phyloP scores from a whole-genome alignment of 352 stramenopile genomes.

The Sclerospora graminicola region DNA sequence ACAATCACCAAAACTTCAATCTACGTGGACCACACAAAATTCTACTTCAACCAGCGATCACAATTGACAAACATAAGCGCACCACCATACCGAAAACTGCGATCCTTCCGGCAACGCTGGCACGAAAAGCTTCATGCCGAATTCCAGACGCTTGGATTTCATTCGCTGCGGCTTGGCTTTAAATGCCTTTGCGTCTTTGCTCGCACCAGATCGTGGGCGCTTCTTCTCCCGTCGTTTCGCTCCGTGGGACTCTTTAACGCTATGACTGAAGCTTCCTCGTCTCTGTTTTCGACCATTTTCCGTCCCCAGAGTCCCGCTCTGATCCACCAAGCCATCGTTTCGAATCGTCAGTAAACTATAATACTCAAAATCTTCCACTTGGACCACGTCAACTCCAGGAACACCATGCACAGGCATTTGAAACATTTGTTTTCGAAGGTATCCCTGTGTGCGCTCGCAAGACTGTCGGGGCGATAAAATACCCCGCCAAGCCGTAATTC shows the following conservation, averaged over 20 bases:
- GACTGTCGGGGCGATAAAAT: constrained; percentile 5
- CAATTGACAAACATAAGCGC: not conserved
- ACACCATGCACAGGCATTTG: constrained; percentile 44
- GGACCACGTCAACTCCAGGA: constrained; percentile 29
- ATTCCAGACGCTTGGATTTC: constrained; percentile 32
- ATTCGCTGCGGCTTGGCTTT: not conserved
- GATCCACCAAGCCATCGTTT: not conserved
- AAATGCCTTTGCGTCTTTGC: no score
- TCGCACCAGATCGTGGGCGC: no score
- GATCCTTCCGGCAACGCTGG: constrained; percentile 39
- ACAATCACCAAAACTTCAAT: constrained; percentile 36
- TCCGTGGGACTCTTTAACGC: no score
- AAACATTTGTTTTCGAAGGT: constrained; percentile 47
- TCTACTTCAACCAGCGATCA: not conserved
- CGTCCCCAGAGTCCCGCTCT: not conserved
- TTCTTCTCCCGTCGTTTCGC: no score
- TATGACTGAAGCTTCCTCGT: constrained; percentile 4
- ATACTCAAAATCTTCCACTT: constrained; percentile 55
- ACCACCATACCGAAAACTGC: constrained; percentile 37
- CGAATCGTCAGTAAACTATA: constrained; percentile 26
- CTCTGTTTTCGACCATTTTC: constrained; percentile 8
- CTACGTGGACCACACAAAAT: constrained; percentile 4
- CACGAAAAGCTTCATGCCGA: constrained; percentile 58
- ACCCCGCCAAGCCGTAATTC: constrained; percentile 46
- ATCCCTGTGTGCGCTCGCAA: constrained; percentile 10